Evolutionary conservation across 2,329 filamentous ascomycete genomes (phyloP).

Genomic region (Pestalotiopsis sp.): DNA sequence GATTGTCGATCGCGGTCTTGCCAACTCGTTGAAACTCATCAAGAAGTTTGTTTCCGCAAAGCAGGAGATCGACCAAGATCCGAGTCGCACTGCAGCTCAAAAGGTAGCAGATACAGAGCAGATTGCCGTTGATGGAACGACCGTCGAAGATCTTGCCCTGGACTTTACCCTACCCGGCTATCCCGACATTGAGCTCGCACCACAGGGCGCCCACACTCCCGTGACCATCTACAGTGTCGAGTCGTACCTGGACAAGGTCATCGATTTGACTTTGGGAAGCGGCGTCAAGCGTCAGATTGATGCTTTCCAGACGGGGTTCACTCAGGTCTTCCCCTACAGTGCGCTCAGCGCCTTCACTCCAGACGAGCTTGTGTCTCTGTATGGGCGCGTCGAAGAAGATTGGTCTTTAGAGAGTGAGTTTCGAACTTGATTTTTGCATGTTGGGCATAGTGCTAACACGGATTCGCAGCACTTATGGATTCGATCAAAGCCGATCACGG

Average conservation of each 20-base stretch:
- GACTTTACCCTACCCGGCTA: conserved; percentile 97
- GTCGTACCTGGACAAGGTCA: conserved; percentile 82
- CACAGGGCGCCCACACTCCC: conserved; percentile 71
- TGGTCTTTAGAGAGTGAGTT: conserved; percentile 95
- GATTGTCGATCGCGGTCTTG: conserved; percentile 83
- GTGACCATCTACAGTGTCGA: conserved; percentile 94
- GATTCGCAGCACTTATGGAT: conserved; percentile 78
- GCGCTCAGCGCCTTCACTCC: conserved; percentile 93
- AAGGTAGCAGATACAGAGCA: conserved; percentile 72
- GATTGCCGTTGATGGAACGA: conserved; percentile 75
- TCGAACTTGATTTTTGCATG: neutral
- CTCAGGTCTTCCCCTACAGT: conserved; percentile 93
- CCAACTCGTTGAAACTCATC: conserved; percentile 81
- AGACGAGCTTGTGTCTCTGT: conserved; percentile 91
- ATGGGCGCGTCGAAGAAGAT: conserved; percentile 90
- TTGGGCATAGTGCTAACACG: conserved; percentile 20
- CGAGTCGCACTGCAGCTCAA: conserved; percentile 64
- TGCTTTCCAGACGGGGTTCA: conserved; percentile 89
- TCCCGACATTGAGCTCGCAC: conserved; percentile 79
- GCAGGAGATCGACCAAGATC: conserved; percentile 77
- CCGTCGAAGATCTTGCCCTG: conserved; percentile 83
- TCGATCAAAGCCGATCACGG: conserved; percentile 99
- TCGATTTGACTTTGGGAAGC: conserved; percentile 87
- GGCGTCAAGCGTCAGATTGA: conserved; percentile 89
- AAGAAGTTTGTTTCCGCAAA: conserved; percentile 86